Conservation (phyloP, 805 yeast genomes). For the Pichia pseudocactophila region DNA sequence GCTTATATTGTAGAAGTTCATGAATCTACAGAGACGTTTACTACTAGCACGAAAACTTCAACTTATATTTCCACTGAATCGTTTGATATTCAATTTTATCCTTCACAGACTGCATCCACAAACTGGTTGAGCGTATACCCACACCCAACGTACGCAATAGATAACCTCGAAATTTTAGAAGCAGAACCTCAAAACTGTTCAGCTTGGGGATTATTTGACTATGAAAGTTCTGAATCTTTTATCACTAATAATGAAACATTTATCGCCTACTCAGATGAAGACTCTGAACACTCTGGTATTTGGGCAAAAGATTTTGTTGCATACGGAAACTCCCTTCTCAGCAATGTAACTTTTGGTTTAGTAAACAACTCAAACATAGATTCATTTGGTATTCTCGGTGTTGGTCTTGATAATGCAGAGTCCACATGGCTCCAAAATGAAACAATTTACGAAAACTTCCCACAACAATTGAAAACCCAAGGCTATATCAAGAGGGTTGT, state of each 20-base stretch:
- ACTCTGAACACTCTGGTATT: constrained; percentile 31
- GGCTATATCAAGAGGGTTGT: constrained; percentile 45
- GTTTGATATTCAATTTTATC: constrained; percentile 6
- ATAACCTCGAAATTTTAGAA: constrained; percentile 1
- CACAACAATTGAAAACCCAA: constrained; percentile 42
- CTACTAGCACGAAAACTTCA: not conserved
- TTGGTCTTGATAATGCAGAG: constrained; percentile 59
- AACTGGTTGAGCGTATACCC: constrained; percentile 9
- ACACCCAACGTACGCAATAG: constrained; percentile 8
- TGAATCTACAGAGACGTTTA: constrained; percentile 5
- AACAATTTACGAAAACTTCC: constrained; percentile 48
- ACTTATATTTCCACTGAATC: not conserved
- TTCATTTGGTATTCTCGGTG: constrained; percentile 52
- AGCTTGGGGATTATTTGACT: constrained; percentile 34
- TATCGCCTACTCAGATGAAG: constrained; percentile 34
- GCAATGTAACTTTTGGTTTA: constrained; percentile 55
- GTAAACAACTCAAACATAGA: constrained; percentile 50
- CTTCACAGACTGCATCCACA: constrained; percentile 4
- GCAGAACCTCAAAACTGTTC: constrained; percentile 26
- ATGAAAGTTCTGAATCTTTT: constrained; percentile 29
- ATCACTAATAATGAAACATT: constrained; percentile 28
- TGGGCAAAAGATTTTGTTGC: constrained; percentile 52
- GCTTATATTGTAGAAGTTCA: constrained; percentile 7
- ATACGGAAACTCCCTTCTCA: constrained; percentile 37
- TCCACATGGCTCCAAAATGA: constrained; percentile 30